Percentiles rank a stretch among this genome's conserved stretches.
These are phyloP conservation scores for Venturia pyrina DNA, from an alignment of 2,329 filamentous ascomycete species.

Conservation along the genomic window DNA sequence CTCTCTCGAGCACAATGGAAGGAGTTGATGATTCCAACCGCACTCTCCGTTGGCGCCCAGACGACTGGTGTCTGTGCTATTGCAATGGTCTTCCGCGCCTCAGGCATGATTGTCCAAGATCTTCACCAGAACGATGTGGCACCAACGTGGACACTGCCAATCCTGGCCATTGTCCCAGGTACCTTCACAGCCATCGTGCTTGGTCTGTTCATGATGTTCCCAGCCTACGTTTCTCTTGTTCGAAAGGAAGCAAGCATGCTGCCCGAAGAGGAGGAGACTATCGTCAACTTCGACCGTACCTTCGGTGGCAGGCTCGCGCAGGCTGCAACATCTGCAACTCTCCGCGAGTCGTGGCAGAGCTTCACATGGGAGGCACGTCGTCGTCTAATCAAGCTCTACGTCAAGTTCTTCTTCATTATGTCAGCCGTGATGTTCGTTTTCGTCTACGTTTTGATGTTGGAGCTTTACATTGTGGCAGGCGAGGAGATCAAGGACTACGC, in stretches of 20 bases:
- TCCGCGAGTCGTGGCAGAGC: constrained; percentile 69
- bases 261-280: constrained; percentile 67
- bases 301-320: constrained; percentile 54
- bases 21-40: constrained; percentile 4
- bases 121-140: constrained; percentile 11
- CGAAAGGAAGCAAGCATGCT: constrained; percentile 84
- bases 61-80: not conserved
- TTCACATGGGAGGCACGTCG: constrained; percentile 64
- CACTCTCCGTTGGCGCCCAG: constrained; percentile 1
- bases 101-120: not conserved
- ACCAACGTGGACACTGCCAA: constrained; percentile 18
- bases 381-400: constrained; percentile 63
- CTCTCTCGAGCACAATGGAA: constrained; percentile 49
- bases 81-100: not conserved
- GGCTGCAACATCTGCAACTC: constrained; percentile 54
- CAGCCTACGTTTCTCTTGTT: constrained; percentile 64
- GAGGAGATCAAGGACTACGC: not conserved
- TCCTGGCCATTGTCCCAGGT: constrained; percentile 33
- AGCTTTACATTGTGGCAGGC: constrained; percentile 4
- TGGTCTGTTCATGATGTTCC: constrained; percentile 34
- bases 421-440: constrained; percentile 1
- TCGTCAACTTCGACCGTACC: constrained; percentile 83
- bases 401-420: constrained; percentile 55
- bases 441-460: not conserved
- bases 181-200: constrained; percentile 28